These are phyloP conservation scores for Aspergillus heteromorphus DNA, from an alignment of 495 filamentous ascomycete species.

Conservation along the genomic window DNA sequence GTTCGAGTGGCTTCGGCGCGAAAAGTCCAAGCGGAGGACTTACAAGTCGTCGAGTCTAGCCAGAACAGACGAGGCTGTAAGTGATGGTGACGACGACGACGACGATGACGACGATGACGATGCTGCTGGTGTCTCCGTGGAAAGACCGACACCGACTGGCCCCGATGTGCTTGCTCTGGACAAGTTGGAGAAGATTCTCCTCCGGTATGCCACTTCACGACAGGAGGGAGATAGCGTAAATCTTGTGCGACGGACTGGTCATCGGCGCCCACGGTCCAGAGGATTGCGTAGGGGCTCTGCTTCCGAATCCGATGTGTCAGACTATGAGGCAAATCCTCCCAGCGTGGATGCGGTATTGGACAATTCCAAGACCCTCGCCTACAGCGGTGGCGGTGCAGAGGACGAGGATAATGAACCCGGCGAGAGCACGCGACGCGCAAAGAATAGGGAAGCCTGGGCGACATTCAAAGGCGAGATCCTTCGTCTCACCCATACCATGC, in stretches of 20 bases:
- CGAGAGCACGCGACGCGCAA: slow-evolving; percentile 39
- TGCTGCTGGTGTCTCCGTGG: slow-evolving; percentile 18
- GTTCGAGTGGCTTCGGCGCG: slow-evolving; percentile 70
- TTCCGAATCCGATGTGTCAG: slow-evolving; percentile 77
- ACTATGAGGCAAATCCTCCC: slow-evolving; percentile 66
- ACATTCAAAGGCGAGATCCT: slow-evolving; percentile 88
- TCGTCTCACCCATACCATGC: slow-evolving; percentile 80
- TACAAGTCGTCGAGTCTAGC: slow-evolving; percentile 32
- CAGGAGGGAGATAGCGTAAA: slow-evolving; percentile 27
- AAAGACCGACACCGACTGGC: slow-evolving; percentile 31
- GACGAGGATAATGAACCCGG: slow-evolving; percentile 42
- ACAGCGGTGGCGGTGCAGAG: slow-evolving; percentile 54
- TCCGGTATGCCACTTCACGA: slow-evolving; percentile 43
- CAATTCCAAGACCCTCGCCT: slow-evolving; percentile 81
- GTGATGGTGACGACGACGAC: slow-evolving; percentile 26
- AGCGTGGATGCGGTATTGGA: slow-evolving; percentile 75
- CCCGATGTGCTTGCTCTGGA: slow-evolving; percentile 64
- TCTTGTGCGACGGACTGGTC: slow-evolving; percentile 28
- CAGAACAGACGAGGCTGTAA: slow-evolving; percentile 17
- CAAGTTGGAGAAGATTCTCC: slow-evolving; percentile 62
- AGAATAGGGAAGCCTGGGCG: slow-evolving; percentile 69
- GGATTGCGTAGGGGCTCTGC: slow-evolving; percentile 41
- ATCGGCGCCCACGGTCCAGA: slow-evolving; percentile 25
- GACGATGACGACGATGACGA: slow-evolving; percentile 28
- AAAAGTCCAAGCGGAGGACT: slow-evolving; percentile 59